Evolutionary conservation across 2,329 filamentous ascomycete genomes (phyloP).

Genomic region (Beauveria asiatica): DNA sequence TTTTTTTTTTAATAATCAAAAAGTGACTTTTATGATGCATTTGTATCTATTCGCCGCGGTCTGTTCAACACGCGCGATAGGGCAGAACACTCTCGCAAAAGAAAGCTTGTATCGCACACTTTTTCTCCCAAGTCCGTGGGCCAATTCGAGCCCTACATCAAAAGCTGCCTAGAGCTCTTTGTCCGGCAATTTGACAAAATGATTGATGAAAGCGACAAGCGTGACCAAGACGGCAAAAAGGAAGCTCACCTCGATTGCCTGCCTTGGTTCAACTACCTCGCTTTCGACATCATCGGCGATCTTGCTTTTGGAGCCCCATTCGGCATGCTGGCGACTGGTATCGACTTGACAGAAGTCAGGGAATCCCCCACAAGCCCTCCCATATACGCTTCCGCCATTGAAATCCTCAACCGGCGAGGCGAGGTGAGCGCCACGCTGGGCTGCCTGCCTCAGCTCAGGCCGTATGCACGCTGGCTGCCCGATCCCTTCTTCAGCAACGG

Average conservation of each 20-base stretch:
- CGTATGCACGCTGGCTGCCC: constrained; percentile 71
- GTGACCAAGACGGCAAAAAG: constrained; percentile 45
- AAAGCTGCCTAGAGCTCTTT: constrained; percentile 67
- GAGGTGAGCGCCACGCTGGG: constrained; percentile 79
- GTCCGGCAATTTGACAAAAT: constrained; percentile 64
- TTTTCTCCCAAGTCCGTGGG: constrained; percentile 74
- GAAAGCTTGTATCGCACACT: constrained; percentile 80
- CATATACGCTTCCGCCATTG: constrained; percentile 68
- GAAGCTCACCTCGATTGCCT: constrained; percentile 64
- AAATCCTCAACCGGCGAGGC: constrained; percentile 80
- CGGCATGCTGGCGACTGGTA: constrained; percentile 65
- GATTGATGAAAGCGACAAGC: constrained; percentile 34
- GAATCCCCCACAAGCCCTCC: constrained; percentile 50
- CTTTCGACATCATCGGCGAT: constrained; percentile 42
- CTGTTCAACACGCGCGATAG: constrained; percentile 86
- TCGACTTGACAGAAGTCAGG: constrained; percentile 68
- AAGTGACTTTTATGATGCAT: constrained; percentile 83
- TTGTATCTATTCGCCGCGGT: constrained; percentile 76
- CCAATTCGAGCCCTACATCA: constrained; percentile 86
- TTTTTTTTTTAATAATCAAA: background rate
- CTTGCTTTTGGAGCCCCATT: constrained; percentile 45
- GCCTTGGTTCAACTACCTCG: constrained; percentile 59
- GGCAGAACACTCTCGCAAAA: constrained; percentile 75
- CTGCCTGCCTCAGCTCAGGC: constrained; percentile 63
- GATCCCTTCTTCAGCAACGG: constrained; percentile 76